These are phyloP conservation scores for Atkinsonella hypoxylon DNA, from an alignment of 2,329 filamentous ascomycete species.

Conservation along the genomic window DNA sequence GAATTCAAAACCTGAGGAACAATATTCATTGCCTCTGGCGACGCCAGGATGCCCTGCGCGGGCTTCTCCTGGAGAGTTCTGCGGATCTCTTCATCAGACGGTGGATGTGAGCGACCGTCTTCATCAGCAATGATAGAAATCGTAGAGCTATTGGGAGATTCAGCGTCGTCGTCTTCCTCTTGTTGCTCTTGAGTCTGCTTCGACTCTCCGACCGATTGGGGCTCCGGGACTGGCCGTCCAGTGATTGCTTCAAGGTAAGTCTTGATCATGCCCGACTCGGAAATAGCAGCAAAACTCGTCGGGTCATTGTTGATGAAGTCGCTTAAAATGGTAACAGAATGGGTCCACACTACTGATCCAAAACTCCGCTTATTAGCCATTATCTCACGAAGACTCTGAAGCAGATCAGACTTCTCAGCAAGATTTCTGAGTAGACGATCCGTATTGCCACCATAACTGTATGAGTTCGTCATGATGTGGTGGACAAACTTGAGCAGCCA, in stretches of 20 bases:
- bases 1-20: slow-evolving; percentile 84
- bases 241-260: slow-evolving; percentile 77
- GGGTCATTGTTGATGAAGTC: slow-evolving; percentile 98
- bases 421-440: slow-evolving; percentile 85
- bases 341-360: slow-evolving; percentile 92
- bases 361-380: slow-evolving; percentile 70
- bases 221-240: slow-evolving; percentile 30
- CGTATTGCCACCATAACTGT: slow-evolving; percentile 61
- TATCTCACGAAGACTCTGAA: slow-evolving; percentile 68
- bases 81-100: slow-evolving; percentile 37
- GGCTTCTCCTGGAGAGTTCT: slow-evolving; percentile 30
- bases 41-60: slow-evolving; percentile 70
- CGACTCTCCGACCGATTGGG: slow-evolving; percentile 16
- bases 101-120: slow-evolving; percentile 38
- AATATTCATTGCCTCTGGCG: slow-evolving; percentile 74
- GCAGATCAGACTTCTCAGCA: slow-evolving; percentile 80
- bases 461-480: slow-evolving; percentile 78
- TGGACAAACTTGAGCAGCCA: slow-evolving; percentile 94
- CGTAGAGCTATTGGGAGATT: slow-evolving; percentile 27
- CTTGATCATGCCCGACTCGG: slow-evolving; percentile 82
- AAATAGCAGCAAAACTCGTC: slow-evolving; percentile 91
- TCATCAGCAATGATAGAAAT: slow-evolving; percentile 24
- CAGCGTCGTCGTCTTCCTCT: slow-evolving; percentile 21
- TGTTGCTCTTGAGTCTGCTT: slow-evolving; percentile 20
- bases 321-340: slow-evolving; percentile 80